phyloP scores from a whole-genome alignment of 805 yeast genomes.

The Jamesozyma piceae region DNA sequence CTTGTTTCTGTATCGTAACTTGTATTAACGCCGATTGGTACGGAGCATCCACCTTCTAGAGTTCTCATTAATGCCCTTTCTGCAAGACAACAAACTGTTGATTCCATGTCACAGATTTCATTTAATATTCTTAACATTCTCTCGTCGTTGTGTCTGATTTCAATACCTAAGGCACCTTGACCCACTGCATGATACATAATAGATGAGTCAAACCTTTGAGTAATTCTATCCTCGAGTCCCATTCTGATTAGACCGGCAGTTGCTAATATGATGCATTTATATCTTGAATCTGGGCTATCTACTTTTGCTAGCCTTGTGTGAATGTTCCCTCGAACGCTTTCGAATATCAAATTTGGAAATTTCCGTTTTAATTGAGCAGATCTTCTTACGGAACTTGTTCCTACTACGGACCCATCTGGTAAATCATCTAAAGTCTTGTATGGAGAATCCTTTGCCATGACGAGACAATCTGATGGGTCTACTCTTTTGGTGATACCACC shows the following conservation, averaged over 20 bases:
- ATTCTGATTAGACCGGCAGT: conserved; percentile 82
- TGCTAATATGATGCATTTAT: conserved; percentile 73
- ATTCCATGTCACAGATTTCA: conserved; percentile 53
- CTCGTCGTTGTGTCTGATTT: conserved; percentile 64
- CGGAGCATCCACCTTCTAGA: conserved; percentile 96
- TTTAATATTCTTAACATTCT: conserved; percentile 49
- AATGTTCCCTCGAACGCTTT: conserved; percentile 76
- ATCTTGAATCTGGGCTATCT: conserved; percentile 59
- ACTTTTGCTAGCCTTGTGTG: conserved; percentile 75
- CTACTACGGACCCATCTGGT: conserved; percentile 80
- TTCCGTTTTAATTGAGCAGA: conserved; percentile 79
- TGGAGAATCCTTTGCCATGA: conserved; percentile 58
- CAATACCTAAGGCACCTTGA: conserved; percentile 96
- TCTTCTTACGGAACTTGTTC: conserved; percentile 90
- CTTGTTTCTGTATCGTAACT: conserved; percentile 39
- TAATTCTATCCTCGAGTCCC: conserved; percentile 65
- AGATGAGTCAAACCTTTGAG: conserved; percentile 57
- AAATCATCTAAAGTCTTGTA: conserved; percentile 61
- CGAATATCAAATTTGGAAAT: conserved; percentile 68
- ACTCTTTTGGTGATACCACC: conserved; percentile 82
- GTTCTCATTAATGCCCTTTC: conserved; percentile 82
- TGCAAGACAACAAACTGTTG: conserved; percentile 72
- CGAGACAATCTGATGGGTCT: conserved; percentile 88
- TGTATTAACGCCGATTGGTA: conserved; percentile 88
- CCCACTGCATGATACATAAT: conserved; percentile 95